Percentiles rank a stretch among this genome's conserved stretches.
Evolutionary conservation across 306 rosid genomes (phyloP).

Genomic region (Sesbania bispinosa): DNA sequence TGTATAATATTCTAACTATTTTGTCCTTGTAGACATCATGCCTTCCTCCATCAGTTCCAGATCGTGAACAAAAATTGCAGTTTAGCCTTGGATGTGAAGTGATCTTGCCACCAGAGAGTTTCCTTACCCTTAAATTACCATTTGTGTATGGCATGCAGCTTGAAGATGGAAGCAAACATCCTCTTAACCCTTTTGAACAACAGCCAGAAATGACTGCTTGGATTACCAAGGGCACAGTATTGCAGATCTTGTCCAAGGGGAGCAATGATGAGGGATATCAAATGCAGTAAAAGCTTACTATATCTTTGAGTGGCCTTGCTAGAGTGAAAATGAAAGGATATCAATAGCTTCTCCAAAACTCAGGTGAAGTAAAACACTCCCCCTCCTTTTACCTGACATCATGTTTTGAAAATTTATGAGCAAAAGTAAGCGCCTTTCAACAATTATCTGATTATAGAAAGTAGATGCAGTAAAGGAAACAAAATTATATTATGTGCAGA

Average conservation of each 20-base stretch:
- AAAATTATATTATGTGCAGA: slow-evolving; percentile 5
- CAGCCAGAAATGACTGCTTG: slow-evolving; percentile 91
- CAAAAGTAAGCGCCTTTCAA: slow-evolving; percentile 1
- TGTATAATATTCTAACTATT: slow-evolving; percentile 2
- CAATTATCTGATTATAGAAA: not conserved
- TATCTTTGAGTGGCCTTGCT: slow-evolving; percentile 20
- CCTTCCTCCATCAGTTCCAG: slow-evolving; percentile 59
- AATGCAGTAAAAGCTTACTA: slow-evolving; percentile 32
- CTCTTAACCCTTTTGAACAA: slow-evolving; percentile 69
- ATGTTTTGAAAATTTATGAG: slow-evolving; percentile 14
- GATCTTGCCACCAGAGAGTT: slow-evolving; percentile 87
- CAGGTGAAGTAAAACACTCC: slow-evolving; percentile 34
- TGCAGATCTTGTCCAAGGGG: slow-evolving; percentile 65
- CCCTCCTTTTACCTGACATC: not conserved
- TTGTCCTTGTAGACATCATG: slow-evolving; percentile 62
- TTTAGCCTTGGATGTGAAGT: slow-evolving; percentile 74
- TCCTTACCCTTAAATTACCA: slow-evolving; percentile 79
- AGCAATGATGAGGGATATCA: slow-evolving; percentile 51
- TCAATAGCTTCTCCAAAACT: slow-evolving; percentile 23
- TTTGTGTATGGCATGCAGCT: slow-evolving; percentile 79
- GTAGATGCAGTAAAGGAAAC: slow-evolving; percentile 12
- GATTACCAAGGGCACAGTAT: slow-evolving; percentile 74
- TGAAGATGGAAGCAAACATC: slow-evolving; percentile 61
- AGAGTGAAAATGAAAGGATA: slow-evolving; percentile 23
- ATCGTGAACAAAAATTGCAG: slow-evolving; percentile 67